phyloP scores from a whole-genome alignment of 306 rosid genomes.

The Cicer arietinum region DNA sequence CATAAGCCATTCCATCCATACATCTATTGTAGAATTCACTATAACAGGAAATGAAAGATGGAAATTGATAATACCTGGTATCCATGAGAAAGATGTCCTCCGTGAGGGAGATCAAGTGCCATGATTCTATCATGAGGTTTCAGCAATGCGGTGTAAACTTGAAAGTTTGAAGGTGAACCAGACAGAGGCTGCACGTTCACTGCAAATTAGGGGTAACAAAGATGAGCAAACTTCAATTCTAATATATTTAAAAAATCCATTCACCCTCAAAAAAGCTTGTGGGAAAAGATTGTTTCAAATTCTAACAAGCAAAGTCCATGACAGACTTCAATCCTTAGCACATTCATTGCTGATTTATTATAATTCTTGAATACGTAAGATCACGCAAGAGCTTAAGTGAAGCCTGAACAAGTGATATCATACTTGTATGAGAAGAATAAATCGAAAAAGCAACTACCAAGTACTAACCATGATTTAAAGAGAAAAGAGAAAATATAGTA shows the following conservation, averaged over 20 bases:
- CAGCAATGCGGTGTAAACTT: conserved; percentile 92
- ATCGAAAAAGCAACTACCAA: not conserved
- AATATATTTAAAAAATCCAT: not conserved
- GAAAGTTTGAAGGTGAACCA: conserved; percentile 95
- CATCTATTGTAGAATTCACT: conserved; percentile 5
- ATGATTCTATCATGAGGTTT: conserved; percentile 98
- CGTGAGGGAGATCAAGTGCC: conserved; percentile 99
- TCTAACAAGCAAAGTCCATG: conserved; percentile 23
- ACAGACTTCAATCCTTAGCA: conserved; percentile 5
- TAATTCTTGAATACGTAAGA: conserved; percentile 6
- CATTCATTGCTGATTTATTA: not conserved
- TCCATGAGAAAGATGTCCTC: conserved; percentile 99
- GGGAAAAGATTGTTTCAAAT: not conserved
- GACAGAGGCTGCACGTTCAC: conserved; percentile 99
- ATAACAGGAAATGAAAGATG: conserved; percentile 19
- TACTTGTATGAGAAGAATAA: conserved; percentile 14
- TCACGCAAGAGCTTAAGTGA: conserved; percentile 11
- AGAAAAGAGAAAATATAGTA: not conserved
- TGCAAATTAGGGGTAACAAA: conserved; percentile 52
- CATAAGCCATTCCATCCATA: conserved; percentile 6
- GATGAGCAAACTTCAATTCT: conserved; percentile 31
- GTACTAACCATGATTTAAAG: not conserved
- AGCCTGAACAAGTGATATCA: not conserved
- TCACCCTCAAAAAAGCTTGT: conserved; percentile 3
- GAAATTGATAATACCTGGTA: conserved; percentile 69